These are phyloP conservation scores for Rhytidiadelphus loreus DNA, from an alignment of 225 moss, liverwort and hornwort genomes.

Conservation along the genomic window DNA sequence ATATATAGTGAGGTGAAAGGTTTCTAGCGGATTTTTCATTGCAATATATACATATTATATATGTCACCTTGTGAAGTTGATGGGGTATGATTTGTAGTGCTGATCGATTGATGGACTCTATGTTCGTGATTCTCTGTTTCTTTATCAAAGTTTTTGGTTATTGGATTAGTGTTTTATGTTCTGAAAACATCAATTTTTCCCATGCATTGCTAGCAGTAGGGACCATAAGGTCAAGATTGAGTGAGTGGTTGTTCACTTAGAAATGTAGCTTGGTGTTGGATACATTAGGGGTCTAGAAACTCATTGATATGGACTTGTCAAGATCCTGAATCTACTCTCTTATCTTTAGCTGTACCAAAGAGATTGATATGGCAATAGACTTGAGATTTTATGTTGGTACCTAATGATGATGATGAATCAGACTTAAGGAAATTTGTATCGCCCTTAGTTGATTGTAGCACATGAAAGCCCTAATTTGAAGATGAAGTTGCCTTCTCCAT, in stretches of 20 bases:
- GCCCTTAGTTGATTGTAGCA: not conserved
- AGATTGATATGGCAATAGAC: not conserved
- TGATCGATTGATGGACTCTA: not conserved
- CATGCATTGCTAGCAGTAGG: not conserved
- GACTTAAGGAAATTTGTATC: not conserved
- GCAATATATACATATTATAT: not conserved
- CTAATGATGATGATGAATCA: not conserved
- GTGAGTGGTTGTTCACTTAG: not conserved
- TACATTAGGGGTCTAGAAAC: not conserved
- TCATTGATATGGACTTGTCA: not conserved
- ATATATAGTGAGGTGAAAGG: not conserved
- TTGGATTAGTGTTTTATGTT: not conserved
- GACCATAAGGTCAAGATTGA: not conserved
- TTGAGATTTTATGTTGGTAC: not conserved
- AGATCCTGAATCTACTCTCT: not conserved
- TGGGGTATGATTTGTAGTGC: not conserved
- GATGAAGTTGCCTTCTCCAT: not conserved
- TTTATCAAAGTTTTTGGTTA: not conserved
- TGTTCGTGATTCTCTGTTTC: not conserved
- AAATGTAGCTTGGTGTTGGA: not conserved
- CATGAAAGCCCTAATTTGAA: not conserved
- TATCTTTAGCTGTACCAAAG: not conserved
- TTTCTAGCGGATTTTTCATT: not conserved
- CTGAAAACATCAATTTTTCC: not conserved
- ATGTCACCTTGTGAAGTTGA: not conserved